phyloP scores from a whole-genome alignment of 2,329 filamentous ascomycete genomes.

The Teratosphaeria destructans region DNA sequence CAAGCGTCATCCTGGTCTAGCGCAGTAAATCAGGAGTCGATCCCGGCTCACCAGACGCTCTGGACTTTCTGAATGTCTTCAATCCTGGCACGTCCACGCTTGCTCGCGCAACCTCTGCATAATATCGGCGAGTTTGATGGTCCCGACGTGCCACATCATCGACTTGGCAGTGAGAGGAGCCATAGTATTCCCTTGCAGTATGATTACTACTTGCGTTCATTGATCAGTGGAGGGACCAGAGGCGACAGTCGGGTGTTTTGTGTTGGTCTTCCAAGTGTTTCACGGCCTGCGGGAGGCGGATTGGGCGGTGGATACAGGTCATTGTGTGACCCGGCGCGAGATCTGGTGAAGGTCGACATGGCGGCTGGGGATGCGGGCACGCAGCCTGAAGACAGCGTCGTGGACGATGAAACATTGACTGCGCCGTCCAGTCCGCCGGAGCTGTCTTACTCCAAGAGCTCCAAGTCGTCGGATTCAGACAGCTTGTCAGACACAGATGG shows the following conservation, averaged over 20 bases:
- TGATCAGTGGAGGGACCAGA: slow-evolving; percentile 5
- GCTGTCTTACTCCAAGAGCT: slow-evolving; percentile 50
- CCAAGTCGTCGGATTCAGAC: slow-evolving; percentile 63
- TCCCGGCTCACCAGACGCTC: not conserved
- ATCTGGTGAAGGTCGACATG: not conserved
- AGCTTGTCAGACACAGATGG: slow-evolving; percentile 47
- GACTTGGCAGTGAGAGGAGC: not conserved
- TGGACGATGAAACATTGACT: slow-evolving; percentile 2
- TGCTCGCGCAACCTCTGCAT: not conserved
- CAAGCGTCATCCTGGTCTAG: not conserved
- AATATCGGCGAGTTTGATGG: not conserved
- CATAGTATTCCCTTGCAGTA: slow-evolving; percentile 5
- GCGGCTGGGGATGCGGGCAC: not conserved
- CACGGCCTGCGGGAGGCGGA: not conserved
- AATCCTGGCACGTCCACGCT: not conserved
- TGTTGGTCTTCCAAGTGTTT: slow-evolving; percentile 9
- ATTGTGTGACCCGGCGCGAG: slow-evolving; percentile 2
- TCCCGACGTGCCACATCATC: not conserved
- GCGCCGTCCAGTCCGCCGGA: slow-evolving; percentile 9
- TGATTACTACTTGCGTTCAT: slow-evolving; percentile 14
- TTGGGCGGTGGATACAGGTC: slow-evolving; percentile 4
- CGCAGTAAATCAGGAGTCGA: not conserved
- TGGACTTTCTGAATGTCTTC: not conserved
- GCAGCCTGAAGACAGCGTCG: slow-evolving; percentile 1
- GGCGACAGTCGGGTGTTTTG: slow-evolving; percentile 5